Conservation (phyloP, 139 green algal species). For the Micractinium conductrix region DNA sequence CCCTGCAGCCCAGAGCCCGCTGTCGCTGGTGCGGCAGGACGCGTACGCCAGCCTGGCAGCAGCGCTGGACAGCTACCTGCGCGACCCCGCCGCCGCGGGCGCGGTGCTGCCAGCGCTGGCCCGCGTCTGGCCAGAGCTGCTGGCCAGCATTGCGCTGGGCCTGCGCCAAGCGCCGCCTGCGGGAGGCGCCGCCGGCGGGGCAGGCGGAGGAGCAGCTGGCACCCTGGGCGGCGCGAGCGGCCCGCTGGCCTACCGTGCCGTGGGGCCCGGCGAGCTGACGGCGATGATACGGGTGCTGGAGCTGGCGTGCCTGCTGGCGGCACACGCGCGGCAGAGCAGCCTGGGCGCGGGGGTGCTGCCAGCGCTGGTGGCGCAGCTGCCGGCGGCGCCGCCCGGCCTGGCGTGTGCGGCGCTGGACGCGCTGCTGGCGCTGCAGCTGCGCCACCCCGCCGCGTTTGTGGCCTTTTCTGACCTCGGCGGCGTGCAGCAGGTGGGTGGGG, state of each 20-base stretch:
- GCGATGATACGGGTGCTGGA: slow-evolving; percentile 21
- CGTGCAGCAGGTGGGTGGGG: slow-evolving; percentile 31
- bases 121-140: slow-evolving; percentile 20
- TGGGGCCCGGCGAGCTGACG: slow-evolving; percentile 13
- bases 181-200: no score
- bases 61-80: slow-evolving; percentile 6
- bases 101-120: slow-evolving; percentile 21
- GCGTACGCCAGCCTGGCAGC: slow-evolving; percentile 13
- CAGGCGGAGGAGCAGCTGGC: no score
- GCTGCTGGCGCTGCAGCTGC: slow-evolving; percentile 18
- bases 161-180: slow-evolving; percentile 9
- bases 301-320: slow-evolving; percentile 26
- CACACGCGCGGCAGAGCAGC: slow-evolving; percentile 9
- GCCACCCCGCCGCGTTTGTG: slow-evolving; percentile 15
- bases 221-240: neutral
- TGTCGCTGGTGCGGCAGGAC: slow-evolving; percentile 27
- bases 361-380: slow-evolving; percentile 21
- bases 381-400: slow-evolving; percentile 4
- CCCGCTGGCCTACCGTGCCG: neutral
- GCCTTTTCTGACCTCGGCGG: neutral
- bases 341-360: slow-evolving; percentile 16
- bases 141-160: slow-evolving; percentile 21
- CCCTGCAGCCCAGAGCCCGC: slow-evolving; percentile 29
- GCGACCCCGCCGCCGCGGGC: neutral
- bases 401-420: slow-evolving; percentile 25